phyloP scores from a whole-genome alignment of 805 yeast genomes.

The Starmerella bombicola region DNA sequence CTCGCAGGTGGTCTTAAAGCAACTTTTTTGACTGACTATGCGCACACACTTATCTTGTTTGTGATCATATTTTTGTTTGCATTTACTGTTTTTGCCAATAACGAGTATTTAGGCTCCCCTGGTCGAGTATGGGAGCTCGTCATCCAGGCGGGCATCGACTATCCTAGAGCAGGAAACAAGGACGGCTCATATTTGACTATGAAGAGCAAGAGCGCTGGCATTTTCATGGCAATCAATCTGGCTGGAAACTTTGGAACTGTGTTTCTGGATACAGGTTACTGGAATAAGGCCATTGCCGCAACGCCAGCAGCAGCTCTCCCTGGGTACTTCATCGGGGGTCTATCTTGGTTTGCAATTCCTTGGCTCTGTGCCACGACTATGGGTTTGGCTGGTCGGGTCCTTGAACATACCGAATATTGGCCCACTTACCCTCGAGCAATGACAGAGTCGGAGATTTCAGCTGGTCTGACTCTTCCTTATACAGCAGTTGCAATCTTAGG shows the following conservation, averaged over 20 bases:
- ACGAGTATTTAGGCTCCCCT: constrained; percentile 65
- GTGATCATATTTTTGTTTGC: constrained; percentile 71
- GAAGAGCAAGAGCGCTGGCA: constrained; percentile 75
- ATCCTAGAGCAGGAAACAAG: constrained; percentile 68
- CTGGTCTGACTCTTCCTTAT: constrained; percentile 57
- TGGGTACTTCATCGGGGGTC: constrained; percentile 78
- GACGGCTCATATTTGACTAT: constrained; percentile 82
- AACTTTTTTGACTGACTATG: constrained; percentile 66
- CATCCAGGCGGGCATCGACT: constrained; percentile 39
- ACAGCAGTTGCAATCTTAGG: constrained; percentile 81
- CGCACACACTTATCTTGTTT: constrained; percentile 69
- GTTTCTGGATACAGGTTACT: constrained; percentile 74
- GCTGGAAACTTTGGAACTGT: constrained; percentile 88
- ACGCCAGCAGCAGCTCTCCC: constrained; percentile 74
- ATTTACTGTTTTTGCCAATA: constrained; percentile 65
- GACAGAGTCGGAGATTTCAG: constrained; percentile 54
- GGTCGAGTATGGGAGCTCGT: constrained; percentile 64
- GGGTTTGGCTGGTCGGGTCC: constrained; percentile 73
- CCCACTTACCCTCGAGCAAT: constrained; percentile 66
- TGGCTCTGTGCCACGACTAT: constrained; percentile 68
- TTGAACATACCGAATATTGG: constrained; percentile 58
- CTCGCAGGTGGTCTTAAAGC: constrained; percentile 75
- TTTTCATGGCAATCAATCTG: constrained; percentile 75
- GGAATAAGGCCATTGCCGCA: constrained; percentile 80
- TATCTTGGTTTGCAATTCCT: constrained; percentile 88